Conservation (phyloP, 306 rosid genomes). For the Fagus sylvatica region DNA sequence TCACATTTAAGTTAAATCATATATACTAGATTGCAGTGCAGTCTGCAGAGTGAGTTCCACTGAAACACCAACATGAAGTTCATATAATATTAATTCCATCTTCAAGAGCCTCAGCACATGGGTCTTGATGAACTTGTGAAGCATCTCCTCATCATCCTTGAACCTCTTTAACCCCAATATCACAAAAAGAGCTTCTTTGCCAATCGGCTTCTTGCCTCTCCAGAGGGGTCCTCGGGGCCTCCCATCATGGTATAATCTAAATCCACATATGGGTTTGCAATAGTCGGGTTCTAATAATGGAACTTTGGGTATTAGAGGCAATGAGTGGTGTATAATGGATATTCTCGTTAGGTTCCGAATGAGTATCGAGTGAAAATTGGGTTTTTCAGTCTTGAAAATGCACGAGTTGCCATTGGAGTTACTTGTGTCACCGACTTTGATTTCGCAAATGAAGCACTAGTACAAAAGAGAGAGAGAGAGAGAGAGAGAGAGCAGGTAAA, state of each 20-base stretch:
- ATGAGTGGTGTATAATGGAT: constrained; percentile 12
- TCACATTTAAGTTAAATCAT: not conserved
- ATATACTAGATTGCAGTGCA: constrained; percentile 23
- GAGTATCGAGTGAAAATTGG: constrained; percentile 30
- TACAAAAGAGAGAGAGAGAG: too few relatives aligned
- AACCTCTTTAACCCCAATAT: constrained; percentile 77
- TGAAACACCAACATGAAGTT: constrained; percentile 17
- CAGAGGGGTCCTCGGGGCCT: constrained; percentile 97
- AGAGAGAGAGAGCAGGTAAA: too few relatives aligned
- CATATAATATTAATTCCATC: constrained; percentile 54
- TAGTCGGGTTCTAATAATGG: constrained; percentile 23
- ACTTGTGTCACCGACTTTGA: not conserved
- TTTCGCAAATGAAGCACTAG: too few relatives aligned
- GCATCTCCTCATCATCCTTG: constrained; percentile 68
- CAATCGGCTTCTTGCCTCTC: constrained; percentile 86
- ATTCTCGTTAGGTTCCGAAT: constrained; percentile 22
- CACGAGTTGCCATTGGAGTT: constrained; percentile 53
- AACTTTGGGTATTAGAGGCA: constrained; percentile 17
- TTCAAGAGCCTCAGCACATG: constrained; percentile 78
- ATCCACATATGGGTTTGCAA: constrained; percentile 21
- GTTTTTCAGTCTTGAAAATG: constrained; percentile 40
- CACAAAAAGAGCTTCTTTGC: constrained; percentile 84
- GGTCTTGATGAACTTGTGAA: constrained; percentile 62
- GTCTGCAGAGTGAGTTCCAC: constrained; percentile 9
- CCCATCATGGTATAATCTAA: constrained; percentile 83